Evolutionary conservation across 148 eudicot species (phyloP).

Genomic region (Beta vulgaris): DNA sequence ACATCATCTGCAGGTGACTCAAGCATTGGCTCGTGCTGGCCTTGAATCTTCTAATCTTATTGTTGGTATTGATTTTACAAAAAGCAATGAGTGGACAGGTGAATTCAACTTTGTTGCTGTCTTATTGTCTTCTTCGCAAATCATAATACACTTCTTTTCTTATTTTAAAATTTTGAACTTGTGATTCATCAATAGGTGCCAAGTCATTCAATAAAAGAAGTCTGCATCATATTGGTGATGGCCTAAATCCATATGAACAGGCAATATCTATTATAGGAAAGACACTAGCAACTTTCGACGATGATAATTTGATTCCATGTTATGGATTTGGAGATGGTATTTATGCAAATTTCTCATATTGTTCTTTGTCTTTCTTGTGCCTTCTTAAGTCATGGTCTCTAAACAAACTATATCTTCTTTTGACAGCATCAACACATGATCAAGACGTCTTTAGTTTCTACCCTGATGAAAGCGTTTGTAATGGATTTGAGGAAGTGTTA

Average conservation of each 20-base stretch:
- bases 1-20: slow-evolving; percentile 65
- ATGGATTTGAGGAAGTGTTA: slow-evolving; percentile 94
- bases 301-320: slow-evolving; percentile 94
- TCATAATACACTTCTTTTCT: neutral
- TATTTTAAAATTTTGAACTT: slow-evolving; percentile 13
- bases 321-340: slow-evolving; percentile 99
- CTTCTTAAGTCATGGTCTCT: neutral
- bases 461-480: slow-evolving; percentile 66
- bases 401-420: slow-evolving; percentile 6
- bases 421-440: slow-evolving; percentile 87
- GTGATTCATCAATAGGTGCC: slow-evolving; percentile 47
- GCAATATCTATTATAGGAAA: slow-evolving; percentile 92
- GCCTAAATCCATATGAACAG: slow-evolving; percentile 77
- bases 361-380: neutral
- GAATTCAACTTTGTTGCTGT: slow-evolving; percentile 1
- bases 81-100: slow-evolving; percentile 99
- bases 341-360: neutral
- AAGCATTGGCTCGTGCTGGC: slow-evolving; percentile 83
- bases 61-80: slow-evolving; percentile 91
- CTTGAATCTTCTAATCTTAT: slow-evolving; percentile 97
- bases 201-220: slow-evolving; percentile 67
- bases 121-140: neutral
- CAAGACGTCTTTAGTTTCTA: slow-evolving; percentile 87
- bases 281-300: slow-evolving; percentile 85
- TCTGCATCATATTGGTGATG: slow-evolving; percentile 74